These are phyloP conservation scores for Pestalotiopsis sp. DNA, from an alignment of 2,329 filamentous ascomycete genomes.

Conservation along the genomic window DNA sequence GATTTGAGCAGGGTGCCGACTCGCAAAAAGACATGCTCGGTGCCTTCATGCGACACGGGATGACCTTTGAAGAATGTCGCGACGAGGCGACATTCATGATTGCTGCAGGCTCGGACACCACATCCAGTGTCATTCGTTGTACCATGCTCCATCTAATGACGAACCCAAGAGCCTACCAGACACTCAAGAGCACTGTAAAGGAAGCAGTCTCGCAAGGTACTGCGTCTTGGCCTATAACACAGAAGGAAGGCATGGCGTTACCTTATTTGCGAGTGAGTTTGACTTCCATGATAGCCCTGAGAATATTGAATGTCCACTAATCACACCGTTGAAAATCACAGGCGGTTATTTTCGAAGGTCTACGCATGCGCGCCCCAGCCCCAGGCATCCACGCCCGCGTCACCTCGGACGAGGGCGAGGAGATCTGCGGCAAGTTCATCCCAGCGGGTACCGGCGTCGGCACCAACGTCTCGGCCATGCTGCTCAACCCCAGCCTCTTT, in stretches of 20 bases:
- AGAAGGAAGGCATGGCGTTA: conserved; percentile 32
- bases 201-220: conserved; percentile 33
- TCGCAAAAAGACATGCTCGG: conserved; percentile 19
- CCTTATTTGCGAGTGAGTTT: conserved; percentile 33
- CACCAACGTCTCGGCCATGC: conserved; percentile 34
- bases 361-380: conserved; percentile 38
- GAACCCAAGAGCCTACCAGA: conserved; percentile 44
- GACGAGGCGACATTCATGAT: conserved; percentile 32
- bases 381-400: conserved; percentile 29
- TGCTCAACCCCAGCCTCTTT: conserved; percentile 29
- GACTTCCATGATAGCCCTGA: neutral
- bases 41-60: conserved; percentile 34
- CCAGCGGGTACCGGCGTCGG: conserved; percentile 38
- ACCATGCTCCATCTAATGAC: conserved; percentile 51
- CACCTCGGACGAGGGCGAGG: conserved; percentile 27
- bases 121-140: conserved; percentile 48
- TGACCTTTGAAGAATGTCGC: conserved; percentile 31
- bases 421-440: conserved; percentile 32
- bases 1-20: conserved; percentile 10
- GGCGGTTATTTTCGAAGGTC: conserved; percentile 40
- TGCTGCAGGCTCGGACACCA: conserved; percentile 49
- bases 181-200: conserved; percentile 48
- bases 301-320: neutral
- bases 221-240: conserved; percentile 32
- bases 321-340: conserved; percentile 12